phyloP scores from a whole-genome alignment of 2,329 filamentous ascomycete species.

The Colletotrichum lentis region DNA sequence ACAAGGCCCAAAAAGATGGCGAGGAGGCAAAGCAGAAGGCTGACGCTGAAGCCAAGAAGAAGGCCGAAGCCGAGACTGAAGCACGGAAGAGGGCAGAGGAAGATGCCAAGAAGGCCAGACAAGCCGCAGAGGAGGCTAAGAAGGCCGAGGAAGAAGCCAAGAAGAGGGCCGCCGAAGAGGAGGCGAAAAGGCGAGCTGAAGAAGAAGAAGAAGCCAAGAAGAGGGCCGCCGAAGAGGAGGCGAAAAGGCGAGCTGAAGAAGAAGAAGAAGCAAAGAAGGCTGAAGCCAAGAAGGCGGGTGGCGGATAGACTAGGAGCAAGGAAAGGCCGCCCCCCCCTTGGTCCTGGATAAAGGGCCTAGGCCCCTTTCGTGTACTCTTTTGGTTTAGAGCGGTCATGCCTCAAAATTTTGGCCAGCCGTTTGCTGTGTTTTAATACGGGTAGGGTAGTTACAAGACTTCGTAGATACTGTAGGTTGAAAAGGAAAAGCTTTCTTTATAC shows the following conservation, averaged over 20 bases:
- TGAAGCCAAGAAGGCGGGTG: constrained; percentile 32
- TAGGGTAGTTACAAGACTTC: constrained; percentile 4
- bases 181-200: constrained; percentile 14
- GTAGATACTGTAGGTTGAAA: constrained; percentile 1
- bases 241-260: constrained; percentile 12
- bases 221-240: constrained; percentile 25
- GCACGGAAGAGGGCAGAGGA: constrained; percentile 24
- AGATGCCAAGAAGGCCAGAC: constrained; percentile 24
- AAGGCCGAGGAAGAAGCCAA: constrained; percentile 19
- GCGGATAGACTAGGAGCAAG: constrained; percentile 13
- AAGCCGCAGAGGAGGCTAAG: constrained; percentile 26
- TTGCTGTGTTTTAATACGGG: constrained; percentile 12
- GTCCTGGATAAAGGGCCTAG: constrained; percentile 4
- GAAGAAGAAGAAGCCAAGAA: constrained; percentile 21
- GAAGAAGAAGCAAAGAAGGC: no score
- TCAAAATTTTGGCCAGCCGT: neutral
- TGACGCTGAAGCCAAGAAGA: constrained; percentile 14
- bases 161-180: constrained; percentile 23
- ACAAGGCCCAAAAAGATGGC: constrained; percentile 15
- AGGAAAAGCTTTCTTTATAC: neutral
- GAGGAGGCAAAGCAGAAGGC: constrained; percentile 25
- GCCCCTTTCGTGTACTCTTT: constrained; percentile 13
- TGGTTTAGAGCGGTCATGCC: neutral
- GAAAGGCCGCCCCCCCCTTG: neutral
- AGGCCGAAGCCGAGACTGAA: constrained; percentile 15